Evolutionary conservation across 2,329 filamentous ascomycete species (phyloP), one percentile per base, ranked within the genome.

Genomic region (Diaporthe vexans): DNA sequence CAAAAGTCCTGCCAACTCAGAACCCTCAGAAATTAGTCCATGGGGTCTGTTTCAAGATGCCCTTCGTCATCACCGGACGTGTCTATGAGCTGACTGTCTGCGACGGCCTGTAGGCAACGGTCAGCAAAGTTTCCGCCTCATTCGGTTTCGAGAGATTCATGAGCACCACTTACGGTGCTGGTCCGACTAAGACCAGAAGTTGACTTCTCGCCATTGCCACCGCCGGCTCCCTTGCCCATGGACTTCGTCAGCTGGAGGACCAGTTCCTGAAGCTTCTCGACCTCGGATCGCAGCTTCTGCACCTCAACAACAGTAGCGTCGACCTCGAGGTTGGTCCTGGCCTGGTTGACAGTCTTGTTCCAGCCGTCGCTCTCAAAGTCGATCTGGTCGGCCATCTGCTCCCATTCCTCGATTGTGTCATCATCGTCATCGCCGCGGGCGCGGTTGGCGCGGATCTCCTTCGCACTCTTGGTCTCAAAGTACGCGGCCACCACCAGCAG

Each of bases 321-420:
- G 43, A 93, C 90, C 78, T 95, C 93, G 6, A 98, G 90, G 81
- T 98, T 95, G 0, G 95, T 94, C 81, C 91, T 94, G 29, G 91
- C 93, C n/a, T 87, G 85, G 68, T 91, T 88, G 3, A 98, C 95
- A 73, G 89, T 92, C 87, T 97, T 95, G 48, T 89, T 87, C 97
- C 97, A 99, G 0, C 94, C 94, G 76, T 96, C 94, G 0, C 90
- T 87, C 79, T 97, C 94, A 79, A 97, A 94, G 80, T 98, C 93
- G 26, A 96, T 81, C 70, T 94, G 89, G 9, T 86, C 86, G 11
- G 87, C 84, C 80, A 96, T 86, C 82, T 98, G 93, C 84, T 99
- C 97, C 97, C 97, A 99, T 81, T 98, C 96, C 80, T 98, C 94
- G 11, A 93, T 85, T 0, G 91, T 91, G 77, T 98, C 95, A 78